A percentile compares a stretch with the other conserved stretches of the same genome.
These are phyloP conservation scores for Glonium stellatum DNA, from an alignment of 495 filamentous ascomycete species.

Conservation along the genomic window DNA sequence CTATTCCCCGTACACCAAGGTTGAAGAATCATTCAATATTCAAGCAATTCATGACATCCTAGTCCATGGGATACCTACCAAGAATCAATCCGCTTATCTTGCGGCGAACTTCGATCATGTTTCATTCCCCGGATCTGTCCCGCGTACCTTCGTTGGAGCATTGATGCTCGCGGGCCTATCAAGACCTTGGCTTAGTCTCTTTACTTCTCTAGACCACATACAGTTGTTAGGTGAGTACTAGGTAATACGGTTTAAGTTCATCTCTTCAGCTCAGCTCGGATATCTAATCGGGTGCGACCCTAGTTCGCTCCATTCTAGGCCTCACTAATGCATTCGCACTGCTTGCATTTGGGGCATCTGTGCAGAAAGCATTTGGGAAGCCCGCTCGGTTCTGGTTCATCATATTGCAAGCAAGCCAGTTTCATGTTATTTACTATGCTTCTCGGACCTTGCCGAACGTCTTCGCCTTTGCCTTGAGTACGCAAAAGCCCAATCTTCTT, in stretches of 20 bases:
- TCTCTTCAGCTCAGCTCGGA: not conserved
- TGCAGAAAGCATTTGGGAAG: conserved; percentile 63
- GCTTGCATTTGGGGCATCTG: conserved; percentile 52
- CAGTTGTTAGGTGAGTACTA: conserved; percentile 20
- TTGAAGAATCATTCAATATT: conserved; percentile 97
- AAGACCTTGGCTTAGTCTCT: conserved; percentile 42
- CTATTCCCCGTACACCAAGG: conserved; percentile 88
- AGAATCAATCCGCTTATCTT: conserved; percentile 45
- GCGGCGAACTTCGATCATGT: conserved; percentile 76
- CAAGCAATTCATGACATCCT: conserved; percentile 91
- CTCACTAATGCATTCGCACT: conserved; percentile 67
- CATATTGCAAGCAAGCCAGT: conserved; percentile 76
- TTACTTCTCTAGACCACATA: conserved; percentile 42
- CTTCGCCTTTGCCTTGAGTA: conserved; percentile 84
- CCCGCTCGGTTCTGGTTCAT: conserved; percentile 73
- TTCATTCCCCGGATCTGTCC: conserved; percentile 83
- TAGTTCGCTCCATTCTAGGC: conserved; percentile 73
- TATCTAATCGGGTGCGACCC: not conserved
- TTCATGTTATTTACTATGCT: conserved; percentile 91
- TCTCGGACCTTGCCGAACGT: conserved; percentile 91
- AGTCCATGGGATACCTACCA: conserved; percentile 63
- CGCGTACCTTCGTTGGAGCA: conserved; percentile 80
- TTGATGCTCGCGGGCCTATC: conserved; percentile 62
- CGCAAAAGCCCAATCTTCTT: conserved; percentile 19
- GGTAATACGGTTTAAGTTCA: not conserved